phyloP scores from a whole-genome alignment of 2,329 filamentous ascomycete species.

The Kalmusia sp. region DNA sequence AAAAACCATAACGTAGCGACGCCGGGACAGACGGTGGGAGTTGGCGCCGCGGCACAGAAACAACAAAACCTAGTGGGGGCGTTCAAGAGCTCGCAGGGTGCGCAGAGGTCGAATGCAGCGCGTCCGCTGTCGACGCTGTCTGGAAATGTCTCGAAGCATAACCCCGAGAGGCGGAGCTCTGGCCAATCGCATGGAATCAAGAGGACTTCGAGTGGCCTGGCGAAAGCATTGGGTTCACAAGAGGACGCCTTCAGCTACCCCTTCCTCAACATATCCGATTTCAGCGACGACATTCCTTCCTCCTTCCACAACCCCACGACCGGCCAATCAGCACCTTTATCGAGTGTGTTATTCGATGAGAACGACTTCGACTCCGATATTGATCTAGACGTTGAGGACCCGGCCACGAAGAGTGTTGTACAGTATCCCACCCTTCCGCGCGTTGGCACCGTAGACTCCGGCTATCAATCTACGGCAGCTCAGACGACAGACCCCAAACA shows the following conservation, averaged over 20 bases:
- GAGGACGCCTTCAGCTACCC: constrained; percentile 42
- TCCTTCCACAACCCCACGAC: constrained; percentile 20
- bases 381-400: constrained; percentile 73
- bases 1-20: constrained; percentile 47
- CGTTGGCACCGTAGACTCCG: constrained; percentile 23
- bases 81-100: constrained; percentile 46
- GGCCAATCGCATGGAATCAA: constrained; percentile 47
- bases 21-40: constrained; percentile 28
- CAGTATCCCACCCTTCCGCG: constrained; percentile 50
- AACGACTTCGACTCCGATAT: constrained; percentile 89
- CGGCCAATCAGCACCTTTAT: constrained; percentile 28
- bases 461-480: constrained; percentile 34
- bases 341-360: constrained; percentile 64
- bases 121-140: constrained; percentile 37
- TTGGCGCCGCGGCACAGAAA: constrained; percentile 19
- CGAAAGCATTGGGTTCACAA: constrained; percentile 50
- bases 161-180: constrained; percentile 18
- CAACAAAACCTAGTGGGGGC: constrained; percentile 48
- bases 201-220: constrained; percentile 54
- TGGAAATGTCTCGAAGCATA: constrained; percentile 43
- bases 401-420: constrained; percentile 55
- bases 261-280: constrained; percentile 29
- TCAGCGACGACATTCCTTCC: constrained; percentile 33
- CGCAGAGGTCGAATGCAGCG: constrained; percentile 36
- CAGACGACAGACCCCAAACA: constrained; percentile 21